Conservation (phyloP, 805 yeast species). For the Lipomyces yamanashiensis region DNA sequence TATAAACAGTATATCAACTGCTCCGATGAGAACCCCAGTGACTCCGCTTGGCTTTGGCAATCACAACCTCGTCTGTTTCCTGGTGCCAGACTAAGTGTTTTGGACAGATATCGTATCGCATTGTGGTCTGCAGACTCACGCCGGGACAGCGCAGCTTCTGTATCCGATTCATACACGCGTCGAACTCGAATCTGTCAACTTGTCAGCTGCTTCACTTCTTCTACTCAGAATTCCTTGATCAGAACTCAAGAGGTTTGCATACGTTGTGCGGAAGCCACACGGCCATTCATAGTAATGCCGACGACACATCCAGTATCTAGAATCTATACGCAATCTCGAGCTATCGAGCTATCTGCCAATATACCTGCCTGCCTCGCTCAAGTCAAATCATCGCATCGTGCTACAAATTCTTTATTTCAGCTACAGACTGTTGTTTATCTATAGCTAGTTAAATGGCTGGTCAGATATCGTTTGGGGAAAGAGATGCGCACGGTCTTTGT, state of each 20-base stretch:
- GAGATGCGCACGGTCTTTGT: no score
- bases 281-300: constrained; percentile 11
- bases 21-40: background rate
- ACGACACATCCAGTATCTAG: constrained; percentile 1
- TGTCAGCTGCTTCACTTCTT: no score
- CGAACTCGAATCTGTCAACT: background rate
- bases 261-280: constrained; percentile 8
- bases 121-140: background rate
- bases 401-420: no score
- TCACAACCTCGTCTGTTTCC: background rate
- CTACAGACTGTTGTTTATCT: no score
- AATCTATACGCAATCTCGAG: background rate
- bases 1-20: background rate
- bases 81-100: constrained; percentile 2
- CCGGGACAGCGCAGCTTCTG: constrained; percentile 1
- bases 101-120: constrained; percentile 10
- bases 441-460: no score
- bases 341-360: background rate
- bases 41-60: background rate
- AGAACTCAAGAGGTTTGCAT: background rate
- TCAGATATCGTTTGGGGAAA: no score
- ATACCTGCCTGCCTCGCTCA: background rate
- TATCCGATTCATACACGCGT: background rate
- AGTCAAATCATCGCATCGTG: no score
- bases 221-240: no score